Evolutionary conservation across 495 filamentous ascomycete species (phyloP).

Genomic region (Neurospora discreta): DNA sequence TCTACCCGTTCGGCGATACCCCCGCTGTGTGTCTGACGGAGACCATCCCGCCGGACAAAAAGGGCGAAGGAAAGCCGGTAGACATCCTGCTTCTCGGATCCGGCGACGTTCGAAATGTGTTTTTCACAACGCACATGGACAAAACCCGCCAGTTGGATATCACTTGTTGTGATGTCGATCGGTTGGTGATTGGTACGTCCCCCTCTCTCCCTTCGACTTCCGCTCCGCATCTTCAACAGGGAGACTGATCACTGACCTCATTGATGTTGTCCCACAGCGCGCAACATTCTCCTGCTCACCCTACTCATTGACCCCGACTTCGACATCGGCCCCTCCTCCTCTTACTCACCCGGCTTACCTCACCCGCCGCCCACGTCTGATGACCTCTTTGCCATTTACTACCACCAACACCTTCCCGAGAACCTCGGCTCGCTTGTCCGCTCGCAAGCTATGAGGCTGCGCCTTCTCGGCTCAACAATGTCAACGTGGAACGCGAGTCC

Average conservation of each 20-base stretch:
- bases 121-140: conserved; percentile 18
- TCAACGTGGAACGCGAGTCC: conserved; percentile 10
- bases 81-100: conserved; percentile 23
- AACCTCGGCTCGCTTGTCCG: conserved; percentile 6
- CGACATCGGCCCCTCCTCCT: background rate
- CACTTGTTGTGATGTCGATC: conserved; percentile 19
- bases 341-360: background rate
- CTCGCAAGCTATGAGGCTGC: conserved; percentile 13
- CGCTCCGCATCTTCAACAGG: background rate
- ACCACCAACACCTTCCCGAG: conserved; percentile 11
- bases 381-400: conserved; percentile 18
- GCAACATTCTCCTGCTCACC: conserved; percentile 20
- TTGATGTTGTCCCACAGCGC: conserved; percentile 7
- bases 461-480: conserved; percentile 7
- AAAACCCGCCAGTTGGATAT: conserved; percentile 16
- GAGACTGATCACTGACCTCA: background rate
- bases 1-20: conserved; percentile 20
- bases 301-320: conserved; percentile 13
- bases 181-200: conserved; percentile 15
- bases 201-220: background rate
- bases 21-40: conserved; percentile 19
- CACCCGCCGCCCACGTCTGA: background rate
- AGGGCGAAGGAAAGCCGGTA: background rate
- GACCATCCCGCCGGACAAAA: conserved; percentile 14
- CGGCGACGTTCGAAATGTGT: conserved; percentile 20